These are phyloP conservation scores for Gossypium rotundifolium DNA, from an alignment of 345 rosid species.

Conservation along the genomic window DNA sequence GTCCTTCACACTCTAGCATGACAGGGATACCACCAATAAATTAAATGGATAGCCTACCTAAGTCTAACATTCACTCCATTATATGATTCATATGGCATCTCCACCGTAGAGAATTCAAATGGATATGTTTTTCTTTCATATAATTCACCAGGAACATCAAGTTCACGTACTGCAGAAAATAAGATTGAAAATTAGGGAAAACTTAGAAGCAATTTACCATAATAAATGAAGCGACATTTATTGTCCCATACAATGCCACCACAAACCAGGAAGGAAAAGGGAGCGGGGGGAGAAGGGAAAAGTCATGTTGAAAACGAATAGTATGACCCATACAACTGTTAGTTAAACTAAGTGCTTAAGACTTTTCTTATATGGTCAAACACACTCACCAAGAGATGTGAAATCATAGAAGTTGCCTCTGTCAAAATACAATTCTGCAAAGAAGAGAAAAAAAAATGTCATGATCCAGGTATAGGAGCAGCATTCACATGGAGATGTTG, in stretches of 20 bases:
- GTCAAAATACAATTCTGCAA: conserved; percentile 47
- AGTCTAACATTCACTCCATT: conserved; percentile 54
- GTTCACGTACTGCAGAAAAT: conserved; percentile 17
- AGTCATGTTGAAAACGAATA: neutral
- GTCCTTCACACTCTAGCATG: conserved; percentile 1
- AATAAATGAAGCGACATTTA: neutral
- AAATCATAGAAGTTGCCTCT: conserved; percentile 58
- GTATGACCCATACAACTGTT: conserved; percentile 2
- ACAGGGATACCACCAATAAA: neutral
- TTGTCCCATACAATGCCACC: neutral
- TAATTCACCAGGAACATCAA: conserved; percentile 20
- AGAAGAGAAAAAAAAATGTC: conserved; percentile 5
- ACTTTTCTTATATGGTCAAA: neutral
- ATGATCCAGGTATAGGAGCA: neutral
- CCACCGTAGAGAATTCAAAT: conserved; percentile 53
- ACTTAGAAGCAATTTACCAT: neutral
- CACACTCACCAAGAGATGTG: conserved; percentile 50
- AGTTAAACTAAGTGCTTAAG: neutral
- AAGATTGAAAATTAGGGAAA: neutral
- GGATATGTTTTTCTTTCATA: conserved; percentile 33
- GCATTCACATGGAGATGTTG: neutral
- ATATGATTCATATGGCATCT: conserved; percentile 56
- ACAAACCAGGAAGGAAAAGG: neutral
- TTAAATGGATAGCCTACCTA: conserved; percentile 25
- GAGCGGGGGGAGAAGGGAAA: neutral